A percentile compares a stretch with the other conserved stretches of the same genome.
These are phyloP conservation scores for Chalciporus sp. DNA, from an alignment of 1,284 basidiomycete genomes.

Conservation along the genomic window DNA sequence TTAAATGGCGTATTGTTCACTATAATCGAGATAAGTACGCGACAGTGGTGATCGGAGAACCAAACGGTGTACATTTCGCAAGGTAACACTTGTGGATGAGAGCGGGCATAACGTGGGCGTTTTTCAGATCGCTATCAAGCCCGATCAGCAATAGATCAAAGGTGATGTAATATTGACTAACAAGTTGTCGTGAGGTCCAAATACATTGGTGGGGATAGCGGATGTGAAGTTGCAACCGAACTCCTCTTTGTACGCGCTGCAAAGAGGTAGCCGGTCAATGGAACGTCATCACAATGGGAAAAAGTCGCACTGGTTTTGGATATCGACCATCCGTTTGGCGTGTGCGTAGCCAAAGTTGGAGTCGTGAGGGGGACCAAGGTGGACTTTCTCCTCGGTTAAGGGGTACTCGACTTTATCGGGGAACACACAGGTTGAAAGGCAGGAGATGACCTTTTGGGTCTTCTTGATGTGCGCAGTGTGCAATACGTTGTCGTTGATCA, in stretches of 20 bases:
- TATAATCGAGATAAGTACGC: conserved; percentile 34
- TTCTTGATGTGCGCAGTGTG: conserved; percentile 68
- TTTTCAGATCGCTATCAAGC: conserved; percentile 72
- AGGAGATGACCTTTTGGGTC: conserved; percentile 77
- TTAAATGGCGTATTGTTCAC: conserved; percentile 83
- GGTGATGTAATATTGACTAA: conserved; percentile 32
- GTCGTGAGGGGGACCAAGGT: conserved; percentile 83
- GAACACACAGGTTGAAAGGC: conserved; percentile 88
- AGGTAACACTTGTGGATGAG: conserved; percentile 88
- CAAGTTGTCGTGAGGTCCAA: conserved; percentile 85
- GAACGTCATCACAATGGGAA: background rate
- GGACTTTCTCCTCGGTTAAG: conserved; percentile 87
- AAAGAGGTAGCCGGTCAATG: background rate
- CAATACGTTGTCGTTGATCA: conserved; percentile 91
- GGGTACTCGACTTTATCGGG: conserved; percentile 87
- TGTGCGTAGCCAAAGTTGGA: conserved; percentile 94
- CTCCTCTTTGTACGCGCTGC: conserved; percentile 87
- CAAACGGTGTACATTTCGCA: conserved; percentile 67
- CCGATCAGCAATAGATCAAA: conserved; percentile 2
- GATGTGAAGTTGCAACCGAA: conserved; percentile 90
- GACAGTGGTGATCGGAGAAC: background rate
- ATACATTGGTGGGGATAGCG: conserved; percentile 91
- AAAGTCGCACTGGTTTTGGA: conserved; percentile 79
- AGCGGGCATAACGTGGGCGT: conserved; percentile 88
- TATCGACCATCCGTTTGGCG: conserved; percentile 91